Evolutionary conservation across 257 asterid species (phyloP), one percentile per base, ranked within the genome.

Genomic region (Penstemon davidsonii): DNA sequence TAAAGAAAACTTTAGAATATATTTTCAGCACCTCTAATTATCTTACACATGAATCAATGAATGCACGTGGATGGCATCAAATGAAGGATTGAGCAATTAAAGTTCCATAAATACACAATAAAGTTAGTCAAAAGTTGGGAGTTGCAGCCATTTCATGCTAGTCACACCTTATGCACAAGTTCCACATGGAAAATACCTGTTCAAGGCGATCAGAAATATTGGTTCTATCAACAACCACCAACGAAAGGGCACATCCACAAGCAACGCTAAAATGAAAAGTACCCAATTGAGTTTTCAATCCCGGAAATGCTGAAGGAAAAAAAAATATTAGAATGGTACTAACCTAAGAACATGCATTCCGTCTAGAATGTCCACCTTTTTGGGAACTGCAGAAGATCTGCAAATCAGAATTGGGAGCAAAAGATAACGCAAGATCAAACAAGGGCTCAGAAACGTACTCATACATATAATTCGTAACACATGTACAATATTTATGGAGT

Each of bases 331-430:
- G 52, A 40, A 62, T 13, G 66, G 57, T 50, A 79, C 86, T 37
- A 60, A 94, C 99, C 95, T 79, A 73, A 91, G 70, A 69, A 91
- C 92, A 71, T 88, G 96, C 98, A 91, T 91, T 62, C 96, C 99
- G 72, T 94, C 98, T 1, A 94, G 89, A 64, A 63, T 70, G 66
- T 94, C 98, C 39, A 91, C 96, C 57, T 94, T 94, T 76, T 88
- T 88, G 12, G 99, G 99, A 72, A 74, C 73, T 53, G 99, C 98
- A 33, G 98, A 94, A 54, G 99, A 88, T 80, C 96, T 94, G 81
- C 75, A 83, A 55, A 33, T 52, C 53, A 69, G 46, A 70, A 5
- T 59, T 6, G 3, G 64, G 50, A 64, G 39, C 2, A 75, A 56
- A 60, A 37, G 44, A 25, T 63, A 19, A 7, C 66, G 10, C 19